These are phyloP conservation scores for Alternaria sp. DNA, from an alignment of 2,329 filamentous ascomycete genomes.

Conservation along the genomic window DNA sequence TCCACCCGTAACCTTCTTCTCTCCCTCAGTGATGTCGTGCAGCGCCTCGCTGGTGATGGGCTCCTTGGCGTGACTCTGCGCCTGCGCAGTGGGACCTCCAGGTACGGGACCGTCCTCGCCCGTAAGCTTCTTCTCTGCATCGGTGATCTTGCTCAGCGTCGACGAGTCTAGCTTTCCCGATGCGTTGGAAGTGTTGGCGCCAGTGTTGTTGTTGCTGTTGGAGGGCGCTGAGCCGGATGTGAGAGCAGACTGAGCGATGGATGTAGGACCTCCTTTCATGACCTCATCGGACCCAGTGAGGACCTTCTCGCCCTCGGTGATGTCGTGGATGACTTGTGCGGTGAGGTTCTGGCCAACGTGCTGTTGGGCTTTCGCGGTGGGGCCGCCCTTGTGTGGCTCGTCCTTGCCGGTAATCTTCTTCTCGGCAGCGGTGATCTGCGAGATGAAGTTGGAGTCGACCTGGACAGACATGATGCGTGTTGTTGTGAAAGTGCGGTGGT, in stretches of 20 bases:
- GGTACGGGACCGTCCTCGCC: slow-evolving; percentile 25
- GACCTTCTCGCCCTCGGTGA: slow-evolving; percentile 51
- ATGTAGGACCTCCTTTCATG: slow-evolving; percentile 49
- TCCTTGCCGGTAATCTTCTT: slow-evolving; percentile 48
- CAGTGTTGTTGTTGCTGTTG: slow-evolving; percentile 2
- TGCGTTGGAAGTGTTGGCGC: not conserved
- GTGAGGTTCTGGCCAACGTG: slow-evolving; percentile 44
- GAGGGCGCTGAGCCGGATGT: not conserved
- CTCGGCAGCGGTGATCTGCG: slow-evolving; percentile 50
- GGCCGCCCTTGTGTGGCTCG: slow-evolving; percentile 46
- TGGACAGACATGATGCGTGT: slow-evolving; percentile 21
- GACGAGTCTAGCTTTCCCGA: slow-evolving; percentile 32
- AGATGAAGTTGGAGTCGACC: slow-evolving; percentile 50
- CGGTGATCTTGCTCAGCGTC: slow-evolving; percentile 37
- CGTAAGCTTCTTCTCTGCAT: slow-evolving; percentile 39
- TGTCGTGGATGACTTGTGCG: slow-evolving; percentile 47
- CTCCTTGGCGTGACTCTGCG: slow-evolving; percentile 38
- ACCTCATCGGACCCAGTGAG: slow-evolving; percentile 45
- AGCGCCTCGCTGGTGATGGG: slow-evolving; percentile 38
- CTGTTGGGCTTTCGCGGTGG: slow-evolving; percentile 51
- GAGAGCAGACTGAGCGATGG: slow-evolving; percentile 43
- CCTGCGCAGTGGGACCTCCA: slow-evolving; percentile 37
- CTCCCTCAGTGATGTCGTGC: slow-evolving; percentile 41
- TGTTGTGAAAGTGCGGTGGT: slow-evolving; percentile 16
- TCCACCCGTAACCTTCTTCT: slow-evolving; percentile 42